Evolutionary conservation across 2,329 filamentous ascomycete genomes (phyloP).

Genomic region (Fusarium robinianum): DNA sequence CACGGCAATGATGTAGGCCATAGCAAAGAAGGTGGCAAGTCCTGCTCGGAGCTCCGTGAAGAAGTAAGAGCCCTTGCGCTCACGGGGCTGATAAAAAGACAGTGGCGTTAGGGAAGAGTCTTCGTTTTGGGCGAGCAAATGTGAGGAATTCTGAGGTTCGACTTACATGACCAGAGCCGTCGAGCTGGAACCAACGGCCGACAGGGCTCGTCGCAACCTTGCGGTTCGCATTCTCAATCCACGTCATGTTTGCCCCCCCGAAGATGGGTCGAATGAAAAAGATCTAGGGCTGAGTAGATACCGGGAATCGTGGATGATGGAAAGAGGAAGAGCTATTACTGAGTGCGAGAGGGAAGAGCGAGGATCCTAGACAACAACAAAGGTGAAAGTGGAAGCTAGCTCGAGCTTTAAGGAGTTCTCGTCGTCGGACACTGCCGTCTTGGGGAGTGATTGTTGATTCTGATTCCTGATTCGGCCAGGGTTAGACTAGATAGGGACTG

Average conservation of each 20-base stretch:
- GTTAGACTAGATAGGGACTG: neutral
- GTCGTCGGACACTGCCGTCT: no score
- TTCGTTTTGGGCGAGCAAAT: neutral
- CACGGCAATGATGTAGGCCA: conserved; percentile 60
- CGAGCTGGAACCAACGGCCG: conserved; percentile 77
- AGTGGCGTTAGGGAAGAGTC: neutral
- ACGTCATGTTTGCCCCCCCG: conserved; percentile 55
- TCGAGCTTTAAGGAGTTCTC: no score
- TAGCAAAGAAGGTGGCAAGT: conserved; percentile 76
- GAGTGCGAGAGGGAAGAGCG: neutral
- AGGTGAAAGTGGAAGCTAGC: conserved; percentile 7
- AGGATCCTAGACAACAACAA: no score
- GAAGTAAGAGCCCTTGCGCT: conserved; percentile 76
- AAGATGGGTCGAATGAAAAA: conserved; percentile 1
- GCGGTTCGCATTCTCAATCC: conserved; percentile 56
- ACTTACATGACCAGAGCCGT: conserved; percentile 81
- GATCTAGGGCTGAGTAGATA: conserved; percentile 8
- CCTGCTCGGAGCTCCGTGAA: conserved; percentile 84
- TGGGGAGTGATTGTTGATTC: no score
- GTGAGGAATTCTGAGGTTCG: neutral
- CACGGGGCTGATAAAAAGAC: conserved; percentile 56
- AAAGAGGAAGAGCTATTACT: conserved; percentile 2
- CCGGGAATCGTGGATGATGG: conserved; percentile 3
- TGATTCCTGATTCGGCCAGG: conserved; percentile 15
- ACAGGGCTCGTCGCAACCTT: conserved; percentile 67